Evolutionary conservation across 2,329 filamentous ascomycete genomes (phyloP), one percentile per base, ranked within the genome.

Genomic region (Aspergillus sp.): DNA sequence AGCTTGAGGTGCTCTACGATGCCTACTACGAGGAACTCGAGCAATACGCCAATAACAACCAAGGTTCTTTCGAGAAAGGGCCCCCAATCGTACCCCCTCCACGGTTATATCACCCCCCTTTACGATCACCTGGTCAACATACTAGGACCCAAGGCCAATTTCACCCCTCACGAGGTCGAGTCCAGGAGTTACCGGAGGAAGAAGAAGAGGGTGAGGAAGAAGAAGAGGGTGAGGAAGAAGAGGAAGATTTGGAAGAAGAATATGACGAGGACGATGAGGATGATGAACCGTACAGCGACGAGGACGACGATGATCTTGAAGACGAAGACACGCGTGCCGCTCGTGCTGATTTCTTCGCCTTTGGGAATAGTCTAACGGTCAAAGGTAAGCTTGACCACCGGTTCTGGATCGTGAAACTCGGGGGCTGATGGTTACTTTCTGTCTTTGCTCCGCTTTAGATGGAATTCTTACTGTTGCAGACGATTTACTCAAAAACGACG

Each of bases 391-490:
- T 19, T 4, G 19, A 19, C 19, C 19, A 19, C 19, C 19, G 19
- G 4, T 19, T 19, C 19, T 19, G 19, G 19, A 19, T 19, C 19
- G 19, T 19, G 19, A 19, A 19, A 19, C 19, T 19, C 19, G 19
- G 19, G 19, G 19, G 19, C 19, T 19, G 19, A 19, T 19, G 44
- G 71, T 65, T 69, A 64, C 66, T 71, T 60, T 68, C 62, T 63
- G 62, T 69, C 58, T 63, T 69, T 52, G 62, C 54, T 65, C 64
- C 60, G 65, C 65, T 55, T 50, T 59, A 75, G 90, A 93, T 75
- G 94, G 93, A 65, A 96, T 98, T 69, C 83, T 98, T 66, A 98
- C 93, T 54, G 93, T 98, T 62, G 93, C 93, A 67, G 93, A 98
- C 75, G 93, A 98, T 71, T 78, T 98, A 53, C 80, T 98, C 51